Conservation (phyloP, 2,329 filamentous ascomycete genomes). For the Pseudogymnoascus sp. region DNA sequence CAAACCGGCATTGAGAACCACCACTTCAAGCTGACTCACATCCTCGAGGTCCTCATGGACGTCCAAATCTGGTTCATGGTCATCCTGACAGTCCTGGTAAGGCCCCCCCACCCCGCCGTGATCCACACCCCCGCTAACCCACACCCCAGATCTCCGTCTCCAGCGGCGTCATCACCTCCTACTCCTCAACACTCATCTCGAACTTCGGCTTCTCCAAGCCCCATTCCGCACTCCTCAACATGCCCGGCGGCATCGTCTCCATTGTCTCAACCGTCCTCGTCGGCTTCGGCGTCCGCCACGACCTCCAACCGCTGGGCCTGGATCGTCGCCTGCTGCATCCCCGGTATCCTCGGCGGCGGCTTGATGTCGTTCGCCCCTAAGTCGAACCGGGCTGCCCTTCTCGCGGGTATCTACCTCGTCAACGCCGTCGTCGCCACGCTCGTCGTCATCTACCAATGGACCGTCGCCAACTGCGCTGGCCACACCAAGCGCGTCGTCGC, state of each 20-base stretch:
- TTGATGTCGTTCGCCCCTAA: conserved; percentile 46
- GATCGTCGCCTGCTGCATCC: conserved; percentile 42
- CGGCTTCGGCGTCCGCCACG: conserved; percentile 40
- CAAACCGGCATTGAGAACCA: conserved; percentile 48
- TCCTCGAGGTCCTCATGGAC: conserved; percentile 43
- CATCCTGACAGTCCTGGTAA: conserved; percentile 42
- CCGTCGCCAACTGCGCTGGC: conserved; percentile 43
- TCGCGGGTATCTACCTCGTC: conserved; percentile 45
- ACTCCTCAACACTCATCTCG: conserved; percentile 47
- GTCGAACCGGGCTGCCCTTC: conserved; percentile 39
- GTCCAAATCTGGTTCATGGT: conserved; percentile 46
- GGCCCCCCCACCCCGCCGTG: conserved; percentile 15
- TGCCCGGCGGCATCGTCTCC: conserved; percentile 46
- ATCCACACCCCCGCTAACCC: conserved; percentile 19
- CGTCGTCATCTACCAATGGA: conserved; percentile 41
- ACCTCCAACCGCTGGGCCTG: conserved; percentile 45
- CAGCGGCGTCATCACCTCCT: conserved; percentile 47
- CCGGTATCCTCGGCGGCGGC: conserved; percentile 34
- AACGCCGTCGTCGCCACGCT: conserved; percentile 43
- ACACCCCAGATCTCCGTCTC: conserved; percentile 40
- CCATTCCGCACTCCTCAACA: conserved; percentile 46
- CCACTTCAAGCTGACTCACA: conserved; percentile 42
- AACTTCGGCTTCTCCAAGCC: conserved; percentile 41
- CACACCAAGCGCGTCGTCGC: conserved; percentile 46
- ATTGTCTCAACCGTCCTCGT: conserved; percentile 47